Evolutionary conservation across 2,329 filamentous ascomycete species (phyloP).

Genomic region (Penicillium sp.): DNA sequence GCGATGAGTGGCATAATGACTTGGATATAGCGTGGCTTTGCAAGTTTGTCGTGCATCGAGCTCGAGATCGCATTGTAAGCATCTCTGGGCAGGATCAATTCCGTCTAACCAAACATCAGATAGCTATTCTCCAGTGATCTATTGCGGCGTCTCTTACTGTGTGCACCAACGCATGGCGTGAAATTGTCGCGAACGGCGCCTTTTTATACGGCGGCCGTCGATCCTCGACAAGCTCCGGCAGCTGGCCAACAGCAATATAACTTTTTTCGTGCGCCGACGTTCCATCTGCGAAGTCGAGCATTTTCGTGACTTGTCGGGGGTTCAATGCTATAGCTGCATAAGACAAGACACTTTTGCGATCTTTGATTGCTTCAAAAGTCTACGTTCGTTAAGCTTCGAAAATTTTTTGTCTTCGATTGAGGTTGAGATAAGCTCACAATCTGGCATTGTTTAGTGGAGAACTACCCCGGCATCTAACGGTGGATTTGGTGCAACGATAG

Average conservation of each 20-base stretch:
- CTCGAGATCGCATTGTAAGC: slow-evolving; percentile 53
- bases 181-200: slow-evolving; percentile 70
- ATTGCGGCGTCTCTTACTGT: slow-evolving; percentile 46
- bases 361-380: background rate
- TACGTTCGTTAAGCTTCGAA: background rate
- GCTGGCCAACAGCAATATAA: slow-evolving; percentile 65
- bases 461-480: background rate
- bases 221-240: slow-evolving; percentile 65
- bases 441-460: slow-evolving; percentile 6
- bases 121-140: background rate
- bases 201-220: slow-evolving; percentile 67
- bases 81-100: slow-evolving; percentile 69
- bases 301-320: slow-evolving; percentile 18
- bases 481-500: background rate
- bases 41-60: slow-evolving; percentile 45
- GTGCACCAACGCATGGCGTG: slow-evolving; percentile 63
- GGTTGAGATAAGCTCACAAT: slow-evolving; percentile 9
- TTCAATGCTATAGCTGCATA: background rate
- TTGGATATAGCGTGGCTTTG: slow-evolving; percentile 56
- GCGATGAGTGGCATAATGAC: slow-evolving; percentile 70
- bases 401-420: slow-evolving; percentile 8
- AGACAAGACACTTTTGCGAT: background rate
- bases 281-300: slow-evolving; percentile 43
- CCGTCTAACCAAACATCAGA: slow-evolving; percentile 31
- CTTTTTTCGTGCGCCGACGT: slow-evolving; percentile 56